Evolutionary conservation across 495 filamentous ascomycete species (phyloP).

Genomic region (Hypoxylon perforatum): DNA sequence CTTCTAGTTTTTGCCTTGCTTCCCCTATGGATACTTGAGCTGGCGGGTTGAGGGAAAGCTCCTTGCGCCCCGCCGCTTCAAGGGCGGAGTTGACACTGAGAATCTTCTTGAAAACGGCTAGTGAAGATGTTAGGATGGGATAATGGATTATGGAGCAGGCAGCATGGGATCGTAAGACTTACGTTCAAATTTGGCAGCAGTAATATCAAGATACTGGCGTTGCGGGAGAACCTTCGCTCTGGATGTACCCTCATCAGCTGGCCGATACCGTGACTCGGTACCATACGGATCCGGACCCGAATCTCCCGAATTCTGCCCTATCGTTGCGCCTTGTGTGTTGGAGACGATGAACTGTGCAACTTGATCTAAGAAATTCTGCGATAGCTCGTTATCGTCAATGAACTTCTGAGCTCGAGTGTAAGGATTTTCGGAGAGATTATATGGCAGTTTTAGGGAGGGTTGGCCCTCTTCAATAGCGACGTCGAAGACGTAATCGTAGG

Average conservation of each 20-base stretch:
- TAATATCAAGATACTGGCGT: constrained; percentile 81
- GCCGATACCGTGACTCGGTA: constrained; percentile 79
- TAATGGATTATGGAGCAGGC: constrained; percentile 35
- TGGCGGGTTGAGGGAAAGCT: constrained; percentile 75
- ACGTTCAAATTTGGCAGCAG: constrained; percentile 58
- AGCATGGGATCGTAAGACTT: constrained; percentile 32
- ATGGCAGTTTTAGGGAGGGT: constrained; percentile 92
- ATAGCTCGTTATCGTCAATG: constrained; percentile 88
- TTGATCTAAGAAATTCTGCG: constrained; percentile 89
- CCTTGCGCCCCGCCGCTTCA: constrained; percentile 74
- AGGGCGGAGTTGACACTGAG: constrained; percentile 75
- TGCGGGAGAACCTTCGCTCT: constrained; percentile 79
- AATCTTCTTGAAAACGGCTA: constrained; percentile 78
- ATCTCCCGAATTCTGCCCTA: constrained; percentile 66
- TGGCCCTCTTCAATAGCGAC: constrained; percentile 97
- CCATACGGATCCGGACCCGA: constrained; percentile 75
- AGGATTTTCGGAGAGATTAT: constrained; percentile 90
- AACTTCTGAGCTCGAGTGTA: constrained; percentile 94
- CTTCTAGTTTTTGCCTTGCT: constrained; percentile 68
- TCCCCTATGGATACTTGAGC: constrained; percentile 69
- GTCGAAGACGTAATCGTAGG: constrained; percentile 98
- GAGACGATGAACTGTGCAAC: constrained; percentile 92
- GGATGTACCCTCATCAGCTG: constrained; percentile 61
- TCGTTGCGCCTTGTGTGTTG: constrained; percentile 86
- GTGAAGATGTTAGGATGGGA: constrained; percentile 59